Conservation (phyloP, 169 alveolate genomes). For the Plasmodium malariae region DNA sequence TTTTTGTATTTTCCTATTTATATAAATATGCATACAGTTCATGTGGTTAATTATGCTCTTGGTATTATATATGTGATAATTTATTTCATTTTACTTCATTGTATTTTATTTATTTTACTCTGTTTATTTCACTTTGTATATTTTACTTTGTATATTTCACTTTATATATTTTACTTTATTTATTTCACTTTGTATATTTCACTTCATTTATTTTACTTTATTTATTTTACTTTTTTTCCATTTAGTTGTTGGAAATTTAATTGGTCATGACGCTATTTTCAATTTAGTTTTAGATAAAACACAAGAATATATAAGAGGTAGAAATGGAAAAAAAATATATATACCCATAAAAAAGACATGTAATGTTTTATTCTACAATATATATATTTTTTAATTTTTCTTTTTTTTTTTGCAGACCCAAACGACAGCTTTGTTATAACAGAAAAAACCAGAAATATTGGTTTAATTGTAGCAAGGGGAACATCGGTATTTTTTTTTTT, state of each 20-base stretch:
- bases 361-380: background rate
- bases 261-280: constrained; percentile 92
- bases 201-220: background rate
- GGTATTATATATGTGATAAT: too few species aligned
- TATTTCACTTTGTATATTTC: too few species aligned
- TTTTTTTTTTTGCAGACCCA: constrained; percentile 80
- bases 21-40: too few species aligned
- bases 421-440: constrained; percentile 85
- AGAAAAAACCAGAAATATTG: constrained; percentile 88
- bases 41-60: too few species aligned
- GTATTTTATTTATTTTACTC: too few species aligned
- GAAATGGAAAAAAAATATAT: background rate
- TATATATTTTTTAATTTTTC: constrained; percentile 2
- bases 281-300: constrained; percentile 92
- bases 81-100: too few species aligned
- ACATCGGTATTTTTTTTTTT: constrained; percentile 86
- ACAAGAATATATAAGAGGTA: constrained; percentile 91
- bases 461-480: constrained; percentile 93
- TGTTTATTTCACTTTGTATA: too few species aligned
- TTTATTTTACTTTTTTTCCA: constrained; percentile 7
- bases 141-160: too few species aligned
- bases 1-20: too few species aligned
- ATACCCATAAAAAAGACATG: background rate
- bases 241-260: constrained; percentile 90
- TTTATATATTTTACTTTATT: too few species aligned